These are phyloP conservation scores for Hippophae rhamnoides DNA, from an alignment of 306 rosid genomes.

Conservation along the genomic window DNA sequence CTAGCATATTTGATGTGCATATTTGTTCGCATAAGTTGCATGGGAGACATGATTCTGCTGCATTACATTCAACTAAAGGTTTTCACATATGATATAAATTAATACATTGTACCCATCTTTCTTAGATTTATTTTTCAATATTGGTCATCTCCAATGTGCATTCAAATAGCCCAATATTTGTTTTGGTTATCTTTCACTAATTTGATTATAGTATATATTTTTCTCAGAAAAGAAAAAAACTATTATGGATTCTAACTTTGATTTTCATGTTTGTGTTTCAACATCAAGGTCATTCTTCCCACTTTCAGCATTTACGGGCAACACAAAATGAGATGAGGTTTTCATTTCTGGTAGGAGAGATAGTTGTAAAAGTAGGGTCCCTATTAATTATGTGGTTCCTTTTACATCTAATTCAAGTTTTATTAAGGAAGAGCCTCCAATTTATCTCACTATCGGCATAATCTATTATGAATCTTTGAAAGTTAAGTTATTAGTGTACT, in stretches of 20 bases:
- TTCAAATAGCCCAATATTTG: not conserved
- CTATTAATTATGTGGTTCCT: too few species aligned
- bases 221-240: too few species aligned
- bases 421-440: too few species aligned
- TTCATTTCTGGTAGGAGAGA: slow-evolving; percentile 20
- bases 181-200: not conserved
- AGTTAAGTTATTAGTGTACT: too few species aligned
- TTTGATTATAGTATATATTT: not conserved
- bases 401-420: too few species aligned
- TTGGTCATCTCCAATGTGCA: not conserved
- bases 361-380: slow-evolving; percentile 2
- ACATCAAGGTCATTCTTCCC: slow-evolving; percentile 94
- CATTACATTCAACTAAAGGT: slow-evolving; percentile 64
- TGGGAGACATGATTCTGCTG: slow-evolving; percentile 40
- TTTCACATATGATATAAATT: slow-evolving; percentile 16
- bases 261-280: slow-evolving; percentile 29
- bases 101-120: slow-evolving; percentile 4
- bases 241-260: slow-evolving; percentile 5
- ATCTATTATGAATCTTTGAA: too few species aligned
- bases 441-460: too few species aligned
- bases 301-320: slow-evolving; percentile 92
- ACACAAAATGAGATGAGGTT: slow-evolving; percentile 18
- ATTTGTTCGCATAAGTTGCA: slow-evolving; percentile 46
- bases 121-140: not conserved
- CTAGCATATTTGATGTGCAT: slow-evolving; percentile 43